phyloP scores from a whole-genome alignment of 495 filamentous ascomycete genomes.

The Aspergillus haitiensis region DNA sequence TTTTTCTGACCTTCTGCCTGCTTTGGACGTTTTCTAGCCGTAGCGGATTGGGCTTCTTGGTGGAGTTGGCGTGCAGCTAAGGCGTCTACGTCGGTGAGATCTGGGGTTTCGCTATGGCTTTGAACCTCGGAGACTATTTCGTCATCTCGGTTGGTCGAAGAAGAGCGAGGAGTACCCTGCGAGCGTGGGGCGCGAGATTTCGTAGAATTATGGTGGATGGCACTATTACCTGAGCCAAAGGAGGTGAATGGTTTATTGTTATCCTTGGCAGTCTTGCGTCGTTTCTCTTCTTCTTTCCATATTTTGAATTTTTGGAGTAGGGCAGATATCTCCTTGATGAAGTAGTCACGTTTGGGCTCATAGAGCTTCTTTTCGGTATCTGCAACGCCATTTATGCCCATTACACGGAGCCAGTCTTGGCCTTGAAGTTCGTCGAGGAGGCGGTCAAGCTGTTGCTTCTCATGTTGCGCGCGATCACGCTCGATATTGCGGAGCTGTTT shows the following conservation, averaged over 20 bases:
- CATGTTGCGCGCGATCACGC: constrained; percentile 86
- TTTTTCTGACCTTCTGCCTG: constrained; percentile 16
- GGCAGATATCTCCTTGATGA: constrained; percentile 74
- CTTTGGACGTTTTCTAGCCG: constrained; percentile 35
- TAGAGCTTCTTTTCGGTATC: constrained; percentile 80
- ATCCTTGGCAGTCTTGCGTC: constrained; percentile 57
- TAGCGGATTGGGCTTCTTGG: constrained; percentile 61
- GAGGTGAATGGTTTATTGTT: constrained; percentile 54
- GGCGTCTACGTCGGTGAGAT: constrained; percentile 71
- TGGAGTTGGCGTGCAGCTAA: constrained; percentile 71
- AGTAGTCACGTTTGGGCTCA: constrained; percentile 80
- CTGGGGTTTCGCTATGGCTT: constrained; percentile 54
- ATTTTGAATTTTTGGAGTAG: constrained; percentile 82
- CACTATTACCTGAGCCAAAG: constrained; percentile 26
- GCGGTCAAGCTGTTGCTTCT: constrained; percentile 82
- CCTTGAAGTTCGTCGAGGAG: constrained; percentile 83
- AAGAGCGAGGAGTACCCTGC: constrained; percentile 1
- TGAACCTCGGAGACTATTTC: constrained; percentile 34
- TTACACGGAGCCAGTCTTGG: constrained; percentile 88
- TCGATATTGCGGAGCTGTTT: constrained; percentile 93
- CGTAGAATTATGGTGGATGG: constrained; percentile 4
- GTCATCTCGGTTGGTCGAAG: constrained; percentile 10
- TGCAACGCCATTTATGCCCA: constrained; percentile 87
- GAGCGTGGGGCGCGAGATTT: neutral
- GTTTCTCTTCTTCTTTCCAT: constrained; percentile 91